Conservation (phyloP, 257 asterid genomes). For the Solanum bulbocastanum region DNA sequence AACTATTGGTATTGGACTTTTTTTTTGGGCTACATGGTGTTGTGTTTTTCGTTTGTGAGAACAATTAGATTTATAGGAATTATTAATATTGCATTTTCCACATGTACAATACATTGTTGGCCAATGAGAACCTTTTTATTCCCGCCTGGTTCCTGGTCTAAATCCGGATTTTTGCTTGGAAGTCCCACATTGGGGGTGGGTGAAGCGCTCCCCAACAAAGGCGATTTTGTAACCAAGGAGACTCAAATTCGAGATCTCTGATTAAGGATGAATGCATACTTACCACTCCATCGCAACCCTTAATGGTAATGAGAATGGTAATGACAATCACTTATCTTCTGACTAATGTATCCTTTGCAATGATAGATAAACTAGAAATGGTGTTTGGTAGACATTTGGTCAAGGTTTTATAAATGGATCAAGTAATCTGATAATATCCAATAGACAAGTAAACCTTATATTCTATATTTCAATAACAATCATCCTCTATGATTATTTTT, state of each 20-base stretch:
- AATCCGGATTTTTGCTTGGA: no score
- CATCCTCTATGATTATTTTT: background rate
- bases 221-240: no score
- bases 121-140: no score
- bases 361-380: background rate
- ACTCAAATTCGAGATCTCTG: no score
- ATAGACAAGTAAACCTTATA: background rate
- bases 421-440: background rate
- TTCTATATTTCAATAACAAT: background rate
- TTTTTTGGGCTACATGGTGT: background rate
- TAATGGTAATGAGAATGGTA: background rate
- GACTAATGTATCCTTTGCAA: no score
- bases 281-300: no score
- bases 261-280: no score
- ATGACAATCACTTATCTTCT: no score
- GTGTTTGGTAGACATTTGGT: background rate
- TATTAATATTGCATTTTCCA: background rate
- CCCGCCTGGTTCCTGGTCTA: no score
- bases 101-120: background rate
- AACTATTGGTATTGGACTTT: background rate
- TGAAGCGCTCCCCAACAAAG: background rate
- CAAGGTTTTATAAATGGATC: background rate
- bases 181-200: no score
- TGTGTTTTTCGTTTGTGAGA: background rate
- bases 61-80: background rate